Conservation (phyloP, 1,284 basidiomycete species). For the Acaromyces ingoldii region DNA sequence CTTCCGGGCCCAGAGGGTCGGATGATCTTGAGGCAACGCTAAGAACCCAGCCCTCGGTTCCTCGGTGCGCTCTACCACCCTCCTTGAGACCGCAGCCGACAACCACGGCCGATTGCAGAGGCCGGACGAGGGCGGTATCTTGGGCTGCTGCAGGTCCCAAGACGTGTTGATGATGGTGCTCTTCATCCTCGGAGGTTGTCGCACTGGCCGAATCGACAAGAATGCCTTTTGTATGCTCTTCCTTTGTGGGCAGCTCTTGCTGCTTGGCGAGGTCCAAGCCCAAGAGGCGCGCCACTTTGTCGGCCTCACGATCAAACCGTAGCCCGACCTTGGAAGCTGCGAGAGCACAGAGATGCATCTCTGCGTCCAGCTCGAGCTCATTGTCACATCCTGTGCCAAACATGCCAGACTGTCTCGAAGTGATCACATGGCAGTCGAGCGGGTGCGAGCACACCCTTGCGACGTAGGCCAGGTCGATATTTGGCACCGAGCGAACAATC, state of each 20-base stretch:
- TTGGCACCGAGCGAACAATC: slow-evolving; percentile 4
- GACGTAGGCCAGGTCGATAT: slow-evolving; percentile 11
- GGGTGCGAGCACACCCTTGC: slow-evolving; percentile 9
- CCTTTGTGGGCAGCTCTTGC: too few species aligned
- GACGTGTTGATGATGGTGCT: too few species aligned
- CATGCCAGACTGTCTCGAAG: background rate
- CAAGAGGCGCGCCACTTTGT: slow-evolving; percentile 5
- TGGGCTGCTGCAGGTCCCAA: too few species aligned
- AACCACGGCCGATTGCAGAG: slow-evolving; percentile 5
- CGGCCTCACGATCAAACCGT: slow-evolving; percentile 3
- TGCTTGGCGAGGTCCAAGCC: background rate
- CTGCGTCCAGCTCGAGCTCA: background rate
- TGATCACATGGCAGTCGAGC: slow-evolving; percentile 3
- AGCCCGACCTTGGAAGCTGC: slow-evolving; percentile 10
- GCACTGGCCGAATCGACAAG: too few species aligned
- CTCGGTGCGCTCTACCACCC: background rate
- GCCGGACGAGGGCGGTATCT: too few species aligned
- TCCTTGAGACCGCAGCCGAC: slow-evolving; percentile 11
- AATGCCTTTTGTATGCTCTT: too few species aligned
- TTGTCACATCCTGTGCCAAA: too few species aligned
- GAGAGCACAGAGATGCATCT: slow-evolving; percentile 12
- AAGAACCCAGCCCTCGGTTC: slow-evolving; percentile 10
- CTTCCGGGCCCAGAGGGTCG: background rate
- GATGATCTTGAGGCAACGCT: background rate
- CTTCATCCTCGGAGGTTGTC: too few species aligned